Percentiles rank a stretch among this genome's conserved stretches.
phyloP scores from a whole-genome alignment of 2,329 filamentous ascomycete species.

The Tricladium varicosporioides region DNA sequence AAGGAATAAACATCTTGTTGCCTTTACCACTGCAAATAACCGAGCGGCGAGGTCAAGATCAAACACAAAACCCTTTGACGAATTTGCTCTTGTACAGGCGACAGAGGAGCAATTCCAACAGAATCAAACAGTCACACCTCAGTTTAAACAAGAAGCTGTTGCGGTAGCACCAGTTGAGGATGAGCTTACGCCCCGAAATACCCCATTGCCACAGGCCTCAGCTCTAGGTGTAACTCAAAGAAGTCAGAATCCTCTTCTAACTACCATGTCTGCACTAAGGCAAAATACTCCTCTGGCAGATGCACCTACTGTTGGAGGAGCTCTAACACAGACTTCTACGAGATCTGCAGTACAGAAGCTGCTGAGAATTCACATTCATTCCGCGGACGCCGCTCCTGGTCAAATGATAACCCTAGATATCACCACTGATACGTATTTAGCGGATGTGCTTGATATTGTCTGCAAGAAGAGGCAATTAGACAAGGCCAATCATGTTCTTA shows the following conservation, averaged over 20 bases:
- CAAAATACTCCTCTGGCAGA: conserved; percentile 55
- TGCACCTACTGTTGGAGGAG: conserved; percentile 44
- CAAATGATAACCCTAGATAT: conserved; percentile 72
- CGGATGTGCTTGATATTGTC: conserved; percentile 75
- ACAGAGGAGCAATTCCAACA: conserved; percentile 65
- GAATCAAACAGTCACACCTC: conserved; percentile 66
- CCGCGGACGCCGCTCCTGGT: conserved; percentile 67
- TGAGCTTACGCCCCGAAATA: conserved; percentile 39
- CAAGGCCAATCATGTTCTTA: conserved; percentile 76
- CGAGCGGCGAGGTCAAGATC: conserved; percentile 58
- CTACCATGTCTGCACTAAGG: conserved; percentile 52
- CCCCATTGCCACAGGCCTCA: conserved; percentile 24
- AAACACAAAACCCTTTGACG: conserved; percentile 75
- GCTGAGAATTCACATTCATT: conserved; percentile 68
- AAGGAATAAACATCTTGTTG: conserved; percentile 68
- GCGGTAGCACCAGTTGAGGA: conserved; percentile 41
- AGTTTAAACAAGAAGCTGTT: conserved; percentile 56
- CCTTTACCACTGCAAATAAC: conserved; percentile 81
- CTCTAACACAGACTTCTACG: conserved; percentile 35
- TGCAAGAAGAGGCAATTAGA: conserved; percentile 77
- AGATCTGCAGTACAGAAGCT: conserved; percentile 63
- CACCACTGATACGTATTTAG: conserved; percentile 79
- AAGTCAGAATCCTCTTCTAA: conserved; percentile 57
- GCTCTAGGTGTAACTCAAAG: conserved; percentile 36
- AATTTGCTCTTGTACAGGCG: conserved; percentile 77